Percentiles rank a stretch among this genome's conserved stretches.
phyloP scores from a whole-genome alignment of 2,329 filamentous ascomycete genomes.

The Xylariaceae sp. region DNA sequence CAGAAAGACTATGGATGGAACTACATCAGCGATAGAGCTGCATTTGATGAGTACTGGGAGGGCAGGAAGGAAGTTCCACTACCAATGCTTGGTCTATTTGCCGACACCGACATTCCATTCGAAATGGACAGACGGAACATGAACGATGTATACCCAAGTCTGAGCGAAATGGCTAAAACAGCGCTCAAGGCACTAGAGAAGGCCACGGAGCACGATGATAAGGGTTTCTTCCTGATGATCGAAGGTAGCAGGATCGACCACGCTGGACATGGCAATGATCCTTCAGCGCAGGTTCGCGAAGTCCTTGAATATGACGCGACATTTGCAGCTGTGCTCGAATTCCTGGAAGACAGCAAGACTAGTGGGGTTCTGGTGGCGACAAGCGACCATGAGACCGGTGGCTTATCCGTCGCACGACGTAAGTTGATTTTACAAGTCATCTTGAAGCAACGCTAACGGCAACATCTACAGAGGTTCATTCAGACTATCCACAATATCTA shows the following conservation, averaged over 20 bases:
- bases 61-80: slow-evolving; percentile 64
- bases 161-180: slow-evolving; percentile 86
- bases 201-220: slow-evolving; percentile 77
- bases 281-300: slow-evolving; percentile 80
- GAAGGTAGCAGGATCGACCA: slow-evolving; percentile 96
- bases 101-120: slow-evolving; percentile 78
- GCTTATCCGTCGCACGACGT: slow-evolving; percentile 76
- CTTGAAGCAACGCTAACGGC: background rate
- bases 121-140: slow-evolving; percentile 84
- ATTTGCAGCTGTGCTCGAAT: slow-evolving; percentile 79
- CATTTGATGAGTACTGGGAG: slow-evolving; percentile 69
- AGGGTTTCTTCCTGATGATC: slow-evolving; percentile 98
- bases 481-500: slow-evolving; percentile 52
- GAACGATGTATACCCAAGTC: slow-evolving; percentile 76
- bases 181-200: slow-evolving; percentile 75
- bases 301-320: slow-evolving; percentile 92
- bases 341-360: slow-evolving; percentile 68
- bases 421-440: slow-evolving; percentile 26
- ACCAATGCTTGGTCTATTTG: slow-evolving; percentile 83
- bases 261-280: slow-evolving; percentile 82
- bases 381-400: slow-evolving; percentile 95
- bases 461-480: slow-evolving; percentile 39
- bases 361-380: slow-evolving; percentile 83
- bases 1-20: slow-evolving; percentile 72
- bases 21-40: slow-evolving; percentile 67